Percentiles rank a stretch among this genome's conserved stretches.
Evolutionary conservation across 345 rosid species (phyloP).

Genomic region (Theobroma cacao): DNA sequence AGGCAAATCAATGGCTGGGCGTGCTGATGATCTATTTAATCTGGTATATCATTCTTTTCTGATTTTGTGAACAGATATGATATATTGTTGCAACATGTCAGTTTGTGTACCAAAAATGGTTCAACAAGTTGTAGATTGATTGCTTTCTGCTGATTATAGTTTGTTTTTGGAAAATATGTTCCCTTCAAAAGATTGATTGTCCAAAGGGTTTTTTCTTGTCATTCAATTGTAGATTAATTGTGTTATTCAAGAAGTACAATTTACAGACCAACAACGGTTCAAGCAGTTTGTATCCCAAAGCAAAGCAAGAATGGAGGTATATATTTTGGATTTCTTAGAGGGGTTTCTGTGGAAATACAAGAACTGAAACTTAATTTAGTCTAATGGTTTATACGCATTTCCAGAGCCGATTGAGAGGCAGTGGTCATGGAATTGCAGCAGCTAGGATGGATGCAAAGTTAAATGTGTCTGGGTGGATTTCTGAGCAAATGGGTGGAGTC

Average conservation of each 20-base stretch:
- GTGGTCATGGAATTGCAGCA: conserved; percentile 92
- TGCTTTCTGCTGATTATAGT: neutral
- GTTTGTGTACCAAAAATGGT: neutral
- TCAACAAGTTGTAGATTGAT: neutral
- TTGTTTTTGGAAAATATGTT: neutral
- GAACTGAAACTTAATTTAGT: conserved; percentile 13
- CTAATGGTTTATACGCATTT: conserved; percentile 8
- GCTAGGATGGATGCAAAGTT: conserved; percentile 94
- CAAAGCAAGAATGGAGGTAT: conserved; percentile 97
- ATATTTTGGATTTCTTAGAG: conserved; percentile 5
- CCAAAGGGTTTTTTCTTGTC: conserved; percentile 14
- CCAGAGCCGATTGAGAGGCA: conserved; percentile 87
- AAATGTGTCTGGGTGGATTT: conserved; percentile 87
- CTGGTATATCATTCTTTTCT: conserved; percentile 46
- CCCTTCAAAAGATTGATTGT: conserved; percentile 1
- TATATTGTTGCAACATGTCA: neutral
- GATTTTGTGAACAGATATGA: neutral
- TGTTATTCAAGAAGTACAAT: conserved; percentile 91
- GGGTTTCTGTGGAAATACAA: conserved; percentile 5
- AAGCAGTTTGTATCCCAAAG: conserved; percentile 98
- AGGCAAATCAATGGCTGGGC: conserved; percentile 96
- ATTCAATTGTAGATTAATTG: conserved; percentile 54
- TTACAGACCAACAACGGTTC: conserved; percentile 92
- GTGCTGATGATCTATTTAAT: conserved; percentile 82
- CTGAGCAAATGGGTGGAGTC: conserved; percentile 98